Percentiles rank a stretch among this genome's conserved stretches.
Conservation (phyloP, 2,329 filamentous ascomycete genomes). For the Pyrenophora seminiperda region DNA sequence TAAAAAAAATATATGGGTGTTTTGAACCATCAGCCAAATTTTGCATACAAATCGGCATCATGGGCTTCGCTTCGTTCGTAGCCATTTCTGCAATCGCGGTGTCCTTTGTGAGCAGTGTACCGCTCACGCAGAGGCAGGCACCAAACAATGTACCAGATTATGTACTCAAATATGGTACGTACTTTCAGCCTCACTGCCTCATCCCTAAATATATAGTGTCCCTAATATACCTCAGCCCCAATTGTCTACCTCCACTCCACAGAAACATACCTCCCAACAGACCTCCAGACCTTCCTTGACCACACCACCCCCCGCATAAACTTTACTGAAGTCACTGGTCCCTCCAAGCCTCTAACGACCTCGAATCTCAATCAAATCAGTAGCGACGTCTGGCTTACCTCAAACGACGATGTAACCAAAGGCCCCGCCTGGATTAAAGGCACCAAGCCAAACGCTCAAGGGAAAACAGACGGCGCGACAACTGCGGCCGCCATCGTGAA, state of each 20-base stretch:
- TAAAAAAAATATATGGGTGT: not conserved
- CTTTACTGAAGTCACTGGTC: conserved; percentile 40
- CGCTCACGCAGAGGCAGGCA: conserved; percentile 28
- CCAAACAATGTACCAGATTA: conserved; percentile 43
- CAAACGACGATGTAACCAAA: conserved; percentile 50
- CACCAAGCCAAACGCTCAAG: conserved; percentile 56
- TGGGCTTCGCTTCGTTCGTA: conserved; percentile 19
- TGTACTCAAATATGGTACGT: conserved; percentile 48
- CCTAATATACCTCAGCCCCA: conserved; percentile 45
- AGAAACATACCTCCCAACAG: conserved; percentile 53
- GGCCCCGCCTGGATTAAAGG: conserved; percentile 56
- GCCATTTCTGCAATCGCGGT: conserved; percentile 14
- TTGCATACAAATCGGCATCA: conserved; percentile 7
- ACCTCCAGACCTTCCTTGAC: conserved; percentile 49
- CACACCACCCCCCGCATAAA: conserved; percentile 50
- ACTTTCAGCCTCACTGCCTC: not conserved
- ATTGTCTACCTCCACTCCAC: conserved; percentile 52
- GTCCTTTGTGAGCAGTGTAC: conserved; percentile 24
- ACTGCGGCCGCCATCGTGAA: conserved; percentile 62
- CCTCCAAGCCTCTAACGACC: conserved; percentile 47
- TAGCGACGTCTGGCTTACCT: conserved; percentile 52
- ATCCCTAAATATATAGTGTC: not conserved
- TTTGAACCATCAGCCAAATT: not conserved
- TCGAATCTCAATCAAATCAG: conserved; percentile 53
- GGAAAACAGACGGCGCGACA: conserved; percentile 57